Conservation (phyloP, 352 stramenopile genomes). For the Salisapilia sapeloensis region DNA sequence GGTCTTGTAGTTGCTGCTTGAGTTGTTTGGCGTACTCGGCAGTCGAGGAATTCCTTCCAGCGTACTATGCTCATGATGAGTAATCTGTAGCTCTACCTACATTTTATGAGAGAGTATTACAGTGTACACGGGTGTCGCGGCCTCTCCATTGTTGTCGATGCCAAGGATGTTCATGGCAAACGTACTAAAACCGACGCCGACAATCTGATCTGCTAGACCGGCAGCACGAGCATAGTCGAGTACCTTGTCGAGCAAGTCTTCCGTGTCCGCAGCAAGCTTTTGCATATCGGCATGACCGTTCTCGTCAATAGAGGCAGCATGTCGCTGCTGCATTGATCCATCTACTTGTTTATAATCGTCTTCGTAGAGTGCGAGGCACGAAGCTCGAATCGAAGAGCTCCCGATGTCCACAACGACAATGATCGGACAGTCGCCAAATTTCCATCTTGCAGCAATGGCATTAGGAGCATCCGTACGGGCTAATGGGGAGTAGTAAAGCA, state of each 20-base stretch:
- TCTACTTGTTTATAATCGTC: constrained; percentile 43
- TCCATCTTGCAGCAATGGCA: constrained; percentile 16
- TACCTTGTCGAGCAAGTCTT: constrained; percentile 24
- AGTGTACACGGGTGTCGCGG: constrained; percentile 67
- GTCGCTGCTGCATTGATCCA: constrained; percentile 47
- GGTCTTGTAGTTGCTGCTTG: constrained; percentile 13
- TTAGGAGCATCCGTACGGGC: constrained; percentile 9
- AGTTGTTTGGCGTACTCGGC: constrained; percentile 30
- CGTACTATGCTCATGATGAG: constrained; percentile 29
- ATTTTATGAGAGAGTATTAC: constrained; percentile 8
- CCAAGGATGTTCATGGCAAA: constrained; percentile 92
- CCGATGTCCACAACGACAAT: constrained; percentile 83
- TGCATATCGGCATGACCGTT: constrained; percentile 38
- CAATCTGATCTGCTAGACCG: constrained; percentile 21
- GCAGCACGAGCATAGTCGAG: constrained; percentile 27
- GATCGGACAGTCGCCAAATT: constrained; percentile 24
- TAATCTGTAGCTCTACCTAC: background rate
- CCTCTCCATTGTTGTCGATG: constrained; percentile 44
- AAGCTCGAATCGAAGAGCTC: constrained; percentile 86
- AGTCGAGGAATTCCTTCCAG: constrained; percentile 24
- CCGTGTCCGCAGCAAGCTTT: constrained; percentile 23
- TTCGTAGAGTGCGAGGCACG: constrained; percentile 43
- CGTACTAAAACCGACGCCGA: constrained; percentile 81
- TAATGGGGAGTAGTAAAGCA: constrained; percentile 6
- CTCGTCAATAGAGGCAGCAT: constrained; percentile 19